Conservation (phyloP, 352 stramenopile genomes). For the Globisporangium recalcitrans region DNA sequence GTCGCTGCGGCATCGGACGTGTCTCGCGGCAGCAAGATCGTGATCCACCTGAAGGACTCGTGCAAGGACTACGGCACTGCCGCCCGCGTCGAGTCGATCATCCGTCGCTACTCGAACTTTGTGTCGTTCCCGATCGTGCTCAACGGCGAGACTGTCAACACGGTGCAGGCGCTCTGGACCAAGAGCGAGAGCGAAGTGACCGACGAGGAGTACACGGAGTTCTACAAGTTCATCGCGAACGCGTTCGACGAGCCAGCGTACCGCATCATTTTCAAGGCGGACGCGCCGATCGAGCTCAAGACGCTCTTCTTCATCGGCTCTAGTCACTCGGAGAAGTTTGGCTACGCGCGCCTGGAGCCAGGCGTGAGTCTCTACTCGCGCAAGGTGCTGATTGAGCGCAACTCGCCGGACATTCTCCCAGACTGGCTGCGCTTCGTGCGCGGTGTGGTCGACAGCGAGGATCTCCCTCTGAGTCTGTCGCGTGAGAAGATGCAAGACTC, state of each 20-base stretch:
- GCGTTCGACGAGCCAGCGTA: slow-evolving; percentile 93
- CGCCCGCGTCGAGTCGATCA: slow-evolving; percentile 92
- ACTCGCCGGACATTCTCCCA: slow-evolving; percentile 95
- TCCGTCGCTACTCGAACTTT: slow-evolving; percentile 99
- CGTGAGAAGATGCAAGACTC: slow-evolving; percentile 99
- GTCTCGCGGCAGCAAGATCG: slow-evolving; percentile 93
- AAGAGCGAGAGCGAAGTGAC: slow-evolving; percentile 93
- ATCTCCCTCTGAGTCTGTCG: slow-evolving; percentile 98
- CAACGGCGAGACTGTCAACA: slow-evolving; percentile 97
- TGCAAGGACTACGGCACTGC: slow-evolving; percentile 93
- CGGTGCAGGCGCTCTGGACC: slow-evolving; percentile 97
- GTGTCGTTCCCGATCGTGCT: slow-evolving; percentile 98
- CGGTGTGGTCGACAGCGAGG: slow-evolving; percentile 94
- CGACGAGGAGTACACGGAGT: slow-evolving; percentile 96
- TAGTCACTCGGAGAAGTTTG: slow-evolving; percentile 97
- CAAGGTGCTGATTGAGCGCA: slow-evolving; percentile 99
- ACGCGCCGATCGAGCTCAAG: slow-evolving; percentile 98
- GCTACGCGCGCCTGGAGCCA: slow-evolving; percentile 92
- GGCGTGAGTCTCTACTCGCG: slow-evolving; percentile 97
- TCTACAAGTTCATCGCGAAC: slow-evolving; percentile 97
- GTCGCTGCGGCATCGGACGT: slow-evolving; percentile 65
- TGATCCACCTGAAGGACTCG: slow-evolving; percentile 97
- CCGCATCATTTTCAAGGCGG: slow-evolving; percentile 95
- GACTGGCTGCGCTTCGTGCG: slow-evolving; percentile 95
- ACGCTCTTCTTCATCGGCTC: slow-evolving; percentile 96